These are phyloP conservation scores for Penicillium maclennaniae DNA, from an alignment of 495 filamentous ascomycete species.

Conservation along the genomic window DNA sequence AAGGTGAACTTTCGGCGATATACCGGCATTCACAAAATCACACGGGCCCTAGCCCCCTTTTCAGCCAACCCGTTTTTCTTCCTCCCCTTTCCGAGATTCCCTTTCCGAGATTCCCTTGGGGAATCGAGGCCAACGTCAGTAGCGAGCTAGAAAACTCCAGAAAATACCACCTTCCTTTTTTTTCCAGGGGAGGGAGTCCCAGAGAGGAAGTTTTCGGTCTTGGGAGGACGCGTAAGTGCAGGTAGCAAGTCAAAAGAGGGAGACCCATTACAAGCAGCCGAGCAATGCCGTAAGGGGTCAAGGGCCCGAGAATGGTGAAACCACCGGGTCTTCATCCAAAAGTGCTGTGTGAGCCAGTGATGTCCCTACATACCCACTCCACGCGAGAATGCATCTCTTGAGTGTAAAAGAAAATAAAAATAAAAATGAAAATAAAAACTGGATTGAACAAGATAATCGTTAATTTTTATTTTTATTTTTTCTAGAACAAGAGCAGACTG, in stretches of 20 bases:
- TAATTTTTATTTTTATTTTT: too few species aligned
- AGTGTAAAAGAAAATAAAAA: neutral
- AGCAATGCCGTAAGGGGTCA: slow-evolving; percentile 26
- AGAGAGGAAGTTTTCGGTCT: neutral
- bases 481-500: too few species aligned
- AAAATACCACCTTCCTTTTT: slow-evolving; percentile 22
- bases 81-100: too few species aligned
- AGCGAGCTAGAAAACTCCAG: neutral
- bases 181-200: neutral
- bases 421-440: neutral
- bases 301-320: slow-evolving; percentile 42
- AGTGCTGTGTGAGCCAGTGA: slow-evolving; percentile 14
- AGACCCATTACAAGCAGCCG: slow-evolving; percentile 10
- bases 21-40: neutral
- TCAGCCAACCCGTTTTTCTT: slow-evolving; percentile 1
- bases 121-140: neutral
- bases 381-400: slow-evolving; percentile 3
- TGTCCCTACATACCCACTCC: slow-evolving; percentile 17
- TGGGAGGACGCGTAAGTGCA: slow-evolving; percentile 36
- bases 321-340: slow-evolving; percentile 12
- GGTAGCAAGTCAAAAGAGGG: slow-evolving; percentile 24
- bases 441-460: neutral
- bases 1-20: neutral
- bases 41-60: slow-evolving; percentile 2
- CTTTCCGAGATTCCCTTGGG: too few species aligned